phyloP scores from a whole-genome alignment of 2,329 filamentous ascomycete genomes.

The Pyrenophora tritici-repentis region DNA sequence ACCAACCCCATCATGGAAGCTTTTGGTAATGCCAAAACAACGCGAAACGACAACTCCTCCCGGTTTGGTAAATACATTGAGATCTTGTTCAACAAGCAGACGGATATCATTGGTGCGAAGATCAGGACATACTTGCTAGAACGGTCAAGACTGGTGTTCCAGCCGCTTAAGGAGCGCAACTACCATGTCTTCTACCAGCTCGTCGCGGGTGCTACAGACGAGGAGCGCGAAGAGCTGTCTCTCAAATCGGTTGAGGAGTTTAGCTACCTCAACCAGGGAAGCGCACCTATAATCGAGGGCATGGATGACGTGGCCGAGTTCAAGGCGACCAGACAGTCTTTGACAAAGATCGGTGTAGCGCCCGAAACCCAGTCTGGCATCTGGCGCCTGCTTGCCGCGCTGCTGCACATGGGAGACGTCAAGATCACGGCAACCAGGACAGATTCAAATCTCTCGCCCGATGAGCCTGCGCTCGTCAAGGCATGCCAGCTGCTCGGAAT shows the following conservation, averaged over 20 bases:
- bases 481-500: conserved; percentile 89
- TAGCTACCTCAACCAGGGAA: conserved; percentile 95
- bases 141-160: conserved; percentile 93
- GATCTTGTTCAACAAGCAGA: conserved; percentile 96
- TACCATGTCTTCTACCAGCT: conserved; percentile 99
- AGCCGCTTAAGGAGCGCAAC: conserved; percentile 95
- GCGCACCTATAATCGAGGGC: conserved; percentile 86
- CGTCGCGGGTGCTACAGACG: conserved; percentile 85
- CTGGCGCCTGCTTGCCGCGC: conserved; percentile 85
- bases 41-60: conserved; percentile 97
- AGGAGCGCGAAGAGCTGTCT: conserved; percentile 77
- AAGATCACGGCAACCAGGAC: conserved; percentile 91
- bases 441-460: conserved; percentile 79
- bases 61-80: conserved; percentile 99
- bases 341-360: conserved; percentile 84
- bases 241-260: conserved; percentile 86
- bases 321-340: conserved; percentile 80
- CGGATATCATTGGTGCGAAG: conserved; percentile 96
- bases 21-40: conserved; percentile 99
- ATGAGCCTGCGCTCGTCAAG: conserved; percentile 79
- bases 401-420: conserved; percentile 93
- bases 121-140: conserved; percentile 96
- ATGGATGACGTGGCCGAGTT: conserved; percentile 97
- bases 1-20: conserved; percentile 99
- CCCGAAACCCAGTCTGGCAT: conserved; percentile 77